These are phyloP conservation scores for Thelephora terrestris DNA, from an alignment of 1,284 basidiomycete species.

Conservation along the genomic window DNA sequence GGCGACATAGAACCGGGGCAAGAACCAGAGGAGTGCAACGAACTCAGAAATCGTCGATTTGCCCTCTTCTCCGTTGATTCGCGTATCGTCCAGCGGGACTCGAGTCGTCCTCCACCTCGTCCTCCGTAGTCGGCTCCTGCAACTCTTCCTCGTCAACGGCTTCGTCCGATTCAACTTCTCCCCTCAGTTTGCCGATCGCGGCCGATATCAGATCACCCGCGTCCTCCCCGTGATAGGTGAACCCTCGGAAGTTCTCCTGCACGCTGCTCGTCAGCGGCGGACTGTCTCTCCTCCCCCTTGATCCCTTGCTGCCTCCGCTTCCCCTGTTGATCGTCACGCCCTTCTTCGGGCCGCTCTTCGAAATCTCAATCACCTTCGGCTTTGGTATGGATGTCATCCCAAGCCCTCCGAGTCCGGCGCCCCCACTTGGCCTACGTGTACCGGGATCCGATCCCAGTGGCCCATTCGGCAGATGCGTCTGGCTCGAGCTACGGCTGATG, in stretches of 20 bases:
- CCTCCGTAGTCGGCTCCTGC: constrained; percentile 45
- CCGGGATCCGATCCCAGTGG: constrained; percentile 54
- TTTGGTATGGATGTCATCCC: background rate
- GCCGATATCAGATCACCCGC: constrained; percentile 50
- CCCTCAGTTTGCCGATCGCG: constrained; percentile 31
- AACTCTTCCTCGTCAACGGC: constrained; percentile 35
- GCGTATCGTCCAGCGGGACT: constrained; percentile 56
- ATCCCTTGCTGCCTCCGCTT: constrained; percentile 24
- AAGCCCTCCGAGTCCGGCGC: background rate
- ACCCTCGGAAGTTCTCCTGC: constrained; percentile 90
- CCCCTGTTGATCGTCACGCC: constrained; percentile 43
- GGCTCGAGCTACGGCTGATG: constrained; percentile 25
- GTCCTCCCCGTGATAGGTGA: constrained; percentile 79
- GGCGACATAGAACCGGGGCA: background rate
- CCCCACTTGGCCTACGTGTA: constrained; percentile 1
- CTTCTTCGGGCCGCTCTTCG: constrained; percentile 16
- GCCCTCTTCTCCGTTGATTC: constrained; percentile 33
- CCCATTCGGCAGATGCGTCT: constrained; percentile 58
- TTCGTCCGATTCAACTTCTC: constrained; percentile 29
- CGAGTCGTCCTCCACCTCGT: constrained; percentile 54
- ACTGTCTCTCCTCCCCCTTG: constrained; percentile 36
- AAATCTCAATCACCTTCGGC: background rate
- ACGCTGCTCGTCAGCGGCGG: constrained; percentile 80
- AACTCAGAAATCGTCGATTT: constrained; percentile 27
- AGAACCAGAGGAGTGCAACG: constrained; percentile 1